These are phyloP conservation scores for Yamadazyma diddensiae DNA, from an alignment of 1,139 yeast genomes.

Conservation along the genomic window DNA sequence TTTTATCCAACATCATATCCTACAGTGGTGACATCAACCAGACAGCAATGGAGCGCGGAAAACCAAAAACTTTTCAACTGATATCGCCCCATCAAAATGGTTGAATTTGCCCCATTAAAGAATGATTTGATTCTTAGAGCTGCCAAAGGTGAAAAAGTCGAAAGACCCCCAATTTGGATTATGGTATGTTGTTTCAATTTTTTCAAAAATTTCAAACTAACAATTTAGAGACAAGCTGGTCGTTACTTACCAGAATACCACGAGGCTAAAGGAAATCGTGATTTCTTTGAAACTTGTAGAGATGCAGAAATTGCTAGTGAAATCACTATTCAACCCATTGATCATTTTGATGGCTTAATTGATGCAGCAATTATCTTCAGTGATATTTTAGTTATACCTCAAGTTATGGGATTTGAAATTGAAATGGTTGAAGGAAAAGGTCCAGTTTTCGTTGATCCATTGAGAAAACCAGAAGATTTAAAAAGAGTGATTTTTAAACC, in stretches of 20 bases:
- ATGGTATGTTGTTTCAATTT: constrained; percentile 52
- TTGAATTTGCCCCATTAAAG: constrained; percentile 64
- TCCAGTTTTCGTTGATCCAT: constrained; percentile 87
- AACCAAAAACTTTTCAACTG: constrained; percentile 3
- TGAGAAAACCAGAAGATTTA: constrained; percentile 71
- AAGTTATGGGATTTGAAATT: constrained; percentile 96
- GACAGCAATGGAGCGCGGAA: constrained; percentile 1
- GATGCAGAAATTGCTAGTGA: constrained; percentile 92
- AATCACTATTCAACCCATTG: constrained; percentile 93
- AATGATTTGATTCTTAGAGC: constrained; percentile 91
- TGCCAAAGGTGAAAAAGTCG: constrained; percentile 77
- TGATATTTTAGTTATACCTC: constrained; percentile 94
- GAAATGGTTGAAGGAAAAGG: constrained; percentile 95
- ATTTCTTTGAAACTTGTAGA: constrained; percentile 90
- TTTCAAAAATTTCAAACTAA: too few relatives aligned
- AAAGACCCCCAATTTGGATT: constrained; percentile 97
- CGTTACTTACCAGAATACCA: constrained; percentile 89
- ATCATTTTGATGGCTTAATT: constrained; percentile 80
- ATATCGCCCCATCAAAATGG: constrained; percentile 16
- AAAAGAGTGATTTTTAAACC: constrained; percentile 55
- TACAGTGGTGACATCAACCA: too few relatives aligned
- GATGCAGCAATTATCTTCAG: constrained; percentile 97
- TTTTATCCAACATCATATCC: too few relatives aligned
- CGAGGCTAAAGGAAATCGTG: constrained; percentile 78
- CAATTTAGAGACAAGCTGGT: constrained; percentile 72